These are phyloP conservation scores for Diaporthe helianthi DNA, from an alignment of 2,329 filamentous ascomycete species.

Conservation along the genomic window DNA sequence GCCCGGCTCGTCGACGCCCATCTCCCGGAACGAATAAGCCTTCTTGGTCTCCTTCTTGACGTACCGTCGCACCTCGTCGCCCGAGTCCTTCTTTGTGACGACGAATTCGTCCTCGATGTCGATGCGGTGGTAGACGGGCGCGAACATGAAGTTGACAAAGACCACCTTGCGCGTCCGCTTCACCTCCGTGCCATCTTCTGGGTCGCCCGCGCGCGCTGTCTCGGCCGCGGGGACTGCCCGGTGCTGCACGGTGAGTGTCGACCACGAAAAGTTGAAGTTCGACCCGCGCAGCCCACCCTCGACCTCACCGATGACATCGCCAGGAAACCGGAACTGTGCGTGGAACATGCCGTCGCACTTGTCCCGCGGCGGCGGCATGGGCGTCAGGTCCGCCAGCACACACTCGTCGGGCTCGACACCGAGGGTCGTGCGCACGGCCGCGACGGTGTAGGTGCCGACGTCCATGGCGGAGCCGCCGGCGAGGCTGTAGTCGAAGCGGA, in stretches of 20 bases:
- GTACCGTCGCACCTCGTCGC: slow-evolving; percentile 38
- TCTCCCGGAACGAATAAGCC: slow-evolving; percentile 46
- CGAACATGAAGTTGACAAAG: slow-evolving; percentile 41
- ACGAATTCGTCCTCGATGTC: slow-evolving; percentile 46
- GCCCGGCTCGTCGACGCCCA: slow-evolving; percentile 41
- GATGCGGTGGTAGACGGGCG: slow-evolving; percentile 44
- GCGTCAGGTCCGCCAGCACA: slow-evolving; percentile 41
- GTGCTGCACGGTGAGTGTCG: slow-evolving; percentile 37
- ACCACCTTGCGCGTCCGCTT: slow-evolving; percentile 41
- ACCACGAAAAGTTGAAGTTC: slow-evolving; percentile 35
- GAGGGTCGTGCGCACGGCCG: slow-evolving; percentile 49
- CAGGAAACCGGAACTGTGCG: slow-evolving; percentile 49
- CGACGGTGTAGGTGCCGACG: slow-evolving; percentile 50
- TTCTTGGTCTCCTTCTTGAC: slow-evolving; percentile 41
- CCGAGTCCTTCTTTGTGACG: slow-evolving; percentile 39
- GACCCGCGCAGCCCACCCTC: slow-evolving; percentile 40
- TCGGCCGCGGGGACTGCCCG: slow-evolving; percentile 36
- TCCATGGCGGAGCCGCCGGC: slow-evolving; percentile 51
- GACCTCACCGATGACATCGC: slow-evolving; percentile 46
- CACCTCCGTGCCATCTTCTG: slow-evolving; percentile 37
- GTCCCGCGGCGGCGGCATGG: slow-evolving; percentile 42
- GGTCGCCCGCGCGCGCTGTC: too few species aligned
- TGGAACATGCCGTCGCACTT: slow-evolving; percentile 45
- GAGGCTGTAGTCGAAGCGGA: slow-evolving; percentile 51
- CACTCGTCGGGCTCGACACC: slow-evolving; percentile 49